These are phyloP conservation scores for Puccinia coronata DNA, from an alignment of 1,284 basidiomycete genomes.

Conservation along the genomic window DNA sequence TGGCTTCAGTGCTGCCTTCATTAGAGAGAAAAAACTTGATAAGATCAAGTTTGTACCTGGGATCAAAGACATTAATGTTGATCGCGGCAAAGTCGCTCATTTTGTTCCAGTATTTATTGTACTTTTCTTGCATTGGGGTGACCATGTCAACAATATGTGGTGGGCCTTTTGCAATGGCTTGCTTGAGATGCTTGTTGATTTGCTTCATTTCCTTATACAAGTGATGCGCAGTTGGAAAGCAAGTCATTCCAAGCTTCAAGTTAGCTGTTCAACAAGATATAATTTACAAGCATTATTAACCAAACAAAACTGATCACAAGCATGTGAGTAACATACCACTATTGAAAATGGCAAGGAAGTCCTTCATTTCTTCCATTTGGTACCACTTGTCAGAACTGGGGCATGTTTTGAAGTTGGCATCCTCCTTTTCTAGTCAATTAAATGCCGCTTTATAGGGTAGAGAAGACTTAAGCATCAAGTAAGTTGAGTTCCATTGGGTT, in stretches of 20 bases:
- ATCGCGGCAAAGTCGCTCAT: not conserved
- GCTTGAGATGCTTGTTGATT: not conserved
- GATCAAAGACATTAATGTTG: constrained; percentile 4
- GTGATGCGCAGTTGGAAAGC: not conserved
- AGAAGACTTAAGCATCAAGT: not conserved
- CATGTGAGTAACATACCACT: not conserved
- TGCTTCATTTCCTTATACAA: not conserved
- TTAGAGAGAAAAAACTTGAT: not conserved
- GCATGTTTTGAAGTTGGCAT: not conserved
- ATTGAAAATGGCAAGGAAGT: not conserved
- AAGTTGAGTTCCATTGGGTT: not conserved
- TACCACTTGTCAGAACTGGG: not conserved
- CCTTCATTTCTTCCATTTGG: not conserved
- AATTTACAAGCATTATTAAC: not conserved
- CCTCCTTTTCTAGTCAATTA: not conserved
- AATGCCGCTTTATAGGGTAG: not conserved
- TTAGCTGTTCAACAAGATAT: not conserved
- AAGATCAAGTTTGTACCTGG: not conserved
- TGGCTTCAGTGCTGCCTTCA: not conserved
- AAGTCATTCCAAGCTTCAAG: not conserved
- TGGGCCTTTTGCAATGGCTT: not conserved
- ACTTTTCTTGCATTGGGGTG: not conserved
- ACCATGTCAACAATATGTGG: not conserved
- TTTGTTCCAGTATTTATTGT: not conserved
- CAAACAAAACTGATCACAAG: not conserved